Percentiles rank a stretch among this genome's conserved stretches.
These are phyloP conservation scores for Chlorella sp. DNA, from an alignment of 139 green algal species.

Conservation along the genomic window DNA sequence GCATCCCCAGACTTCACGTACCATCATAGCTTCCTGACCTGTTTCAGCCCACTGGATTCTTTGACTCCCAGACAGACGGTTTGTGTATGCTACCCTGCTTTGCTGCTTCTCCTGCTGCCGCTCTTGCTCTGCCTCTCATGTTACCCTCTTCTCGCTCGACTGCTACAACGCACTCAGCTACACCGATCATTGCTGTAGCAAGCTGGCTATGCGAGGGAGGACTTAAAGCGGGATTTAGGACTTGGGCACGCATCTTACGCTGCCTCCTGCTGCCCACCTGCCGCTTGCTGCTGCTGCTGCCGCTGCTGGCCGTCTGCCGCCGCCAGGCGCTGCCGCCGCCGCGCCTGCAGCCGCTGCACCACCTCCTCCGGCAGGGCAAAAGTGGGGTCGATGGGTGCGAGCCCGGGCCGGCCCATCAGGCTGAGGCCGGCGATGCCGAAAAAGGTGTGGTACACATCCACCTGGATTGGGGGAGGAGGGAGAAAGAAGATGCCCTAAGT, in stretches of 20 bases:
- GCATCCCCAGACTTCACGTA: no score
- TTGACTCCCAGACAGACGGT: no score
- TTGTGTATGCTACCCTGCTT: no score
- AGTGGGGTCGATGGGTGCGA: conserved; percentile 84
- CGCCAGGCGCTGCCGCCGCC: neutral
- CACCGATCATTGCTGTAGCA: neutral
- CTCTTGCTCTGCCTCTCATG: neutral
- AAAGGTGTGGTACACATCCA: conserved; percentile 99
- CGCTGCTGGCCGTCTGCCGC: neutral
- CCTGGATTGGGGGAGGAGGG: neutral
- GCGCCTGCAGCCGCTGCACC: conserved; percentile 50
- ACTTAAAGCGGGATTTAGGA: no score
- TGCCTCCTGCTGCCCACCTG: neutral
- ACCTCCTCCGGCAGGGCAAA: conserved; percentile 86
- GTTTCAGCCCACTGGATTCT: no score
- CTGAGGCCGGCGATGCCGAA: conserved; percentile 95
- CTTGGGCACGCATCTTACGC: conserved; percentile 50
- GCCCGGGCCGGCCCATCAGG: conserved; percentile 79
- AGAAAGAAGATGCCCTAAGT: no score
- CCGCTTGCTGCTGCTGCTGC: neutral
- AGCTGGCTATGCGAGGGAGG: neutral
- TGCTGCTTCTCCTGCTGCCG: neutral
- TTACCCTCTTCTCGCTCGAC: neutral
- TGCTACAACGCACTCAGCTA: neutral
- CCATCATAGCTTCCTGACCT: no score